These are phyloP conservation scores for Talaromyces liani DNA, from an alignment of 495 filamentous ascomycete genomes.

Conservation along the genomic window DNA sequence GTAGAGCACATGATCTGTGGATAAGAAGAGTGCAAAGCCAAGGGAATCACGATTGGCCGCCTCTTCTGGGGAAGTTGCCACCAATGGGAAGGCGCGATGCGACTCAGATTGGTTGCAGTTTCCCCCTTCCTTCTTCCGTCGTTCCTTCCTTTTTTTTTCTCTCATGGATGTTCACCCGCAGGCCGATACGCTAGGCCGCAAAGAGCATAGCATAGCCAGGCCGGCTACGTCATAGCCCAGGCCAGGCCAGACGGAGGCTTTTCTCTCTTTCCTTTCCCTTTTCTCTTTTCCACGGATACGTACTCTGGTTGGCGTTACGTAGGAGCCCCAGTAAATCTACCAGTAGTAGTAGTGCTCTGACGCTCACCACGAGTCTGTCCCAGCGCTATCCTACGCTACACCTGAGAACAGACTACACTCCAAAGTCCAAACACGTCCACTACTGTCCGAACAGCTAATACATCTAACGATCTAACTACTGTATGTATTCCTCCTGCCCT, in stretches of 20 bases:
- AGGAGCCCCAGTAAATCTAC: background rate
- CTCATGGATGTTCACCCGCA: background rate
- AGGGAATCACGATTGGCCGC: background rate
- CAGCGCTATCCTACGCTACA: background rate
- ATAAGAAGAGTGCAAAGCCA: background rate
- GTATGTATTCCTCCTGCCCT: background rate
- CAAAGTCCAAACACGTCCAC: background rate
- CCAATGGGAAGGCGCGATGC: background rate
- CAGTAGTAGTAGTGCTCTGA: too few relatives aligned
- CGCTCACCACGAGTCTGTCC: background rate
- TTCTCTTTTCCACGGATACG: background rate
- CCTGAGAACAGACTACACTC: background rate
- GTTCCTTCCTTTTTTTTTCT: background rate
- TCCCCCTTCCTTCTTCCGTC: background rate
- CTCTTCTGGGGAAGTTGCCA: background rate
- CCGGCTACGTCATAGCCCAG: background rate
- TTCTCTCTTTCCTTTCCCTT: background rate
- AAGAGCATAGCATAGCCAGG: background rate
- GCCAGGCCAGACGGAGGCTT: background rate
- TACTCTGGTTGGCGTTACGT: background rate
- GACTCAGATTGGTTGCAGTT: background rate
- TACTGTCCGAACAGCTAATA: background rate
- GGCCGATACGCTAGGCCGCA: background rate
- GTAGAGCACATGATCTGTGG: background rate
- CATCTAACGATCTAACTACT: background rate